Base-by-base conservation (phyloP, 257 asterid species). In the Apocynum venetum region DNA sequence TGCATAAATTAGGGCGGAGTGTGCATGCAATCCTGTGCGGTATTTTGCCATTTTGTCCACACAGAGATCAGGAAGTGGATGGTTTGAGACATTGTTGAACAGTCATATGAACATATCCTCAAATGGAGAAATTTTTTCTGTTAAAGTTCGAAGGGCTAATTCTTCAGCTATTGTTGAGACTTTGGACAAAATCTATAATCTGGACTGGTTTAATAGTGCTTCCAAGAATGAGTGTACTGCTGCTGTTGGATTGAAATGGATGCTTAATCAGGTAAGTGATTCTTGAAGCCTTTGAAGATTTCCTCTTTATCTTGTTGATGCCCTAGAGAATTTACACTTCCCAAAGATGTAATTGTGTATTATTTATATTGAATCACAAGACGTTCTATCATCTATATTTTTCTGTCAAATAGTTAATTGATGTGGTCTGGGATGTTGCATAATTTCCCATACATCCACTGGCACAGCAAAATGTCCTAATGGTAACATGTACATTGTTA, bases 221-320 rank as follows among this genome's bases (percentile, higher is more conserved):
- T 89, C 98, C 31, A 93, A 91, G 82, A 96, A 96, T 80, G 97
- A 96, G 86, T 96, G 99, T 91, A 93, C 97, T 0, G 94, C 99
- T 80, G 99, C 99, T 4, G 91, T 96, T 78, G 99, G 99, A 75
- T 86, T 94, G 89, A 94, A 94, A 84, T 92, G 98, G 98, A 94
- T 94, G 98, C 90, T 94, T 77, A 94, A 94, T 81, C 97, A 94
- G 94, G 98, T 88, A 59, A 83, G 84, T 78, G 49, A 71, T 78
- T 75, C 76, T 12, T 83, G 69, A 35, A 76, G 53, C 72, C 31
- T 74, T 77, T 51, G 40, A 57, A 6, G 25, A 72, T 53, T 12
- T 25, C 3, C 41, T 63, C 5, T 43, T 51, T 17, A 43, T 49
- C 35, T 19, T n/a, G 9, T 2, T 15, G 4, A 35, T 59, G 53